Conservation (phyloP, 352 stramenopile genomes). For the Globisporangium cylindrosporum region DNA sequence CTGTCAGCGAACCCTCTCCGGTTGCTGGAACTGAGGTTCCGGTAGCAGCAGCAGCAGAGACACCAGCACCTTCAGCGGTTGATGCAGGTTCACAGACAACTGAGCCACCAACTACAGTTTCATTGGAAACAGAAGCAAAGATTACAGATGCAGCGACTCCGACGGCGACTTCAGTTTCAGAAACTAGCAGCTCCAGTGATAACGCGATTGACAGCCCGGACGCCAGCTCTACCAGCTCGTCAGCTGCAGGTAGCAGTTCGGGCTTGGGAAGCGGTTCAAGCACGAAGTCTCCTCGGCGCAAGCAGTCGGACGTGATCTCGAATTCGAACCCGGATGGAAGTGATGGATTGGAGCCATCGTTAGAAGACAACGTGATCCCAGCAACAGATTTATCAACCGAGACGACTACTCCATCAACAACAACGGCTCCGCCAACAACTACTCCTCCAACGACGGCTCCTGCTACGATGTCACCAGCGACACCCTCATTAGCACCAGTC, state of each 20-base stretch:
- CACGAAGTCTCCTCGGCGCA: background rate
- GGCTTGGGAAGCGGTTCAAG: background rate
- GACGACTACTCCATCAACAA: slow-evolving; percentile 1
- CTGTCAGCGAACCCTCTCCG: background rate
- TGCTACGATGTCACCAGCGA: background rate
- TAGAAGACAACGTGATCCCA: slow-evolving; percentile 15
- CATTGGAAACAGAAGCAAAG: background rate
- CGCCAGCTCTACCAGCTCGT: background rate
- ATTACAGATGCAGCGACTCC: slow-evolving; percentile 4
- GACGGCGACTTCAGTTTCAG: background rate
- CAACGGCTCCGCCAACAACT: background rate
- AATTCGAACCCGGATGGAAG: slow-evolving; percentile 5
- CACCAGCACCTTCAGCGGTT: background rate
- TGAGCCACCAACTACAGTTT: background rate
- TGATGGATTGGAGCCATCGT: background rate
- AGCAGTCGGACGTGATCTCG: slow-evolving; percentile 7
- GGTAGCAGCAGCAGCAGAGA: slow-evolving; percentile 1
- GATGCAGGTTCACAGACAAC: slow-evolving; percentile 9
- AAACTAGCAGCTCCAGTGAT: slow-evolving; percentile 1
- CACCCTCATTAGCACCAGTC: background rate
- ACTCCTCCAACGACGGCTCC: slow-evolving; percentile 4
- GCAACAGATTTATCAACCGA: background rate
- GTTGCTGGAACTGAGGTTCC: background rate
- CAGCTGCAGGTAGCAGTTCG: background rate
- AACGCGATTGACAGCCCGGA: background rate